Evolutionary conservation across 2,329 filamentous ascomycete species (phyloP).

Genomic region (Gliomastix tumulicola): DNA sequence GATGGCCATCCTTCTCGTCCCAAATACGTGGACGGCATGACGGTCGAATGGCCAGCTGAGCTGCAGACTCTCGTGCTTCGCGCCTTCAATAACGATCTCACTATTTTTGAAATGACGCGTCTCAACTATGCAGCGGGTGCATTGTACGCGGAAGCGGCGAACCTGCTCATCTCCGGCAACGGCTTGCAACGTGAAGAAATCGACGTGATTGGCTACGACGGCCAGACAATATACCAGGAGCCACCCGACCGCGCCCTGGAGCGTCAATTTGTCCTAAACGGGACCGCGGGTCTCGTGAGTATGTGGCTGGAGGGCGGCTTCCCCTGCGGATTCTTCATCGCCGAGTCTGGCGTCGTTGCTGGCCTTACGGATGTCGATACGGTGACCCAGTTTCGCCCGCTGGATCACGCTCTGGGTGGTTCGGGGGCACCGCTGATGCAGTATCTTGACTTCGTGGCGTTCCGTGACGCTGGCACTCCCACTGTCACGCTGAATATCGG

Average conservation of each 20-base stretch:
- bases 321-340: constrained; percentile 19
- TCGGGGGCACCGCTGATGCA: constrained; percentile 19
- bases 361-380: constrained; percentile 17
- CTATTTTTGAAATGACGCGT: constrained; percentile 17
- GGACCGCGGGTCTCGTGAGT: constrained; percentile 14
- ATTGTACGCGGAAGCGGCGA: constrained; percentile 17
- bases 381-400: constrained; percentile 18
- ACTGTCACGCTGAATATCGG: constrained; percentile 19
- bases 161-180: constrained; percentile 10
- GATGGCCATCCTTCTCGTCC: constrained; percentile 18
- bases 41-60: constrained; percentile 17
- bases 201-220: constrained; percentile 19
- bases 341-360: constrained; percentile 19
- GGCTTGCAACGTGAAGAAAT: constrained; percentile 14
- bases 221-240: constrained; percentile 21
- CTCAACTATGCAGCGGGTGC: constrained; percentile 20
- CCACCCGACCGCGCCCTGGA: constrained; percentile 14
- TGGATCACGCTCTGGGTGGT: constrained; percentile 19
- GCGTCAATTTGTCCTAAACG: constrained; percentile 10
- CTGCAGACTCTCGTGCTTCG: constrained; percentile 13
- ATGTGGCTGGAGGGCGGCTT: constrained; percentile 18
- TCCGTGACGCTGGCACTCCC: constrained; percentile 13
- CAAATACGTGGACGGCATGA: constrained; percentile 15
- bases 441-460: constrained; percentile 21
- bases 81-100: constrained; percentile 17